Conservation (phyloP, 2,329 filamentous ascomycete genomes). For the Hypoxylon sp. region DNA sequence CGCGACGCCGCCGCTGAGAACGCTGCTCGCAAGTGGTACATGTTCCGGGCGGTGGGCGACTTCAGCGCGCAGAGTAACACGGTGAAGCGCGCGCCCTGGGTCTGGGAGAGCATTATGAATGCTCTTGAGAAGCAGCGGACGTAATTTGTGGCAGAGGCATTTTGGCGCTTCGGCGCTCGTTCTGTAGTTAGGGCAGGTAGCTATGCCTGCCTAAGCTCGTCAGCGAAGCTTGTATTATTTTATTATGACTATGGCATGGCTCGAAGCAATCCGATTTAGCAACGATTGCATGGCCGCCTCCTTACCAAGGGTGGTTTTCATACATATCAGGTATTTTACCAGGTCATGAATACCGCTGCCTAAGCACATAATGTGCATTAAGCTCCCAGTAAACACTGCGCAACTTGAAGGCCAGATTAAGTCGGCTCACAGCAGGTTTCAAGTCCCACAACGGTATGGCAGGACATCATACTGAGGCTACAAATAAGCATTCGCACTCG, state of each 20-base stretch:
- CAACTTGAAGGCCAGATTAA: not conserved
- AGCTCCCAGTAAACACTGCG: not conserved
- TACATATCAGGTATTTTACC: too few species aligned
- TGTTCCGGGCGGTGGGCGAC: conserved; percentile 55
- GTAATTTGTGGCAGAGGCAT: conserved; percentile 5
- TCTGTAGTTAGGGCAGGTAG: not conserved
- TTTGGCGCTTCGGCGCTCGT: not conserved
- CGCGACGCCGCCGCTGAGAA: conserved; percentile 53
- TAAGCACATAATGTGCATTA: not conserved
- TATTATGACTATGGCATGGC: not conserved
- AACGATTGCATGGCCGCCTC: too few species aligned
- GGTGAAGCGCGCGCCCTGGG: conserved; percentile 54
- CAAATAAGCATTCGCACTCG: not conserved
- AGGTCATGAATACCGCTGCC: not conserved
- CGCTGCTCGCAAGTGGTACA: conserved; percentile 55
- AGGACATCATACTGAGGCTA: not conserved
- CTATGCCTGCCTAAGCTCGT: not conserved
- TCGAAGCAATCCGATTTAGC: not conserved
- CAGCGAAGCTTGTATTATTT: not conserved
- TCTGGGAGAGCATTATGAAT: conserved; percentile 55
- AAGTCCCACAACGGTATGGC: not conserved
- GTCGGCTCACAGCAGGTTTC: not conserved
- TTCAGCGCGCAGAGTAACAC: conserved; percentile 56
- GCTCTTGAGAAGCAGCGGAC: conserved; percentile 45
- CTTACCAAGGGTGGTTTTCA: not conserved